A percentile compares a stretch with the other conserved stretches of the same genome.
Conservation (phyloP, 1,284 basidiomycete genomes). For the Pascua sp. region DNA sequence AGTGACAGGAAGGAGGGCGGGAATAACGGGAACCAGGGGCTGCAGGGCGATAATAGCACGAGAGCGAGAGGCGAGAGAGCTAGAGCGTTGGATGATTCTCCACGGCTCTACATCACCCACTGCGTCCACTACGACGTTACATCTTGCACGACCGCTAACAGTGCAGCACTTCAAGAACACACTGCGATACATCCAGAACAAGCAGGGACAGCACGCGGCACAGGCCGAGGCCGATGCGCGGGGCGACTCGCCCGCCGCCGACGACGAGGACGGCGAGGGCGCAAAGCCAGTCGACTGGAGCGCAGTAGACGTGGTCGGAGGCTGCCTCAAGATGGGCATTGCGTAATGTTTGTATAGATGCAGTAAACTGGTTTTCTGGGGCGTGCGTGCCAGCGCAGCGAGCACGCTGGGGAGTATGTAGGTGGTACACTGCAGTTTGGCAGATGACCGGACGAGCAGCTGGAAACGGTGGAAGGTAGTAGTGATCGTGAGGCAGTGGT, state of each 20-base stretch:
- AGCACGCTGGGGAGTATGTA: too few species aligned
- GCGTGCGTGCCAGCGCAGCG: too few species aligned
- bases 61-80: too few species aligned
- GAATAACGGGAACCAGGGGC: too few species aligned
- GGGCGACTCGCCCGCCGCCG: slow-evolving; percentile 30
- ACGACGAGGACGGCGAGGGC: slow-evolving; percentile 54
- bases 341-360: slow-evolving; percentile 11
- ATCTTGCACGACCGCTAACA: not conserved
- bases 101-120: too few species aligned
- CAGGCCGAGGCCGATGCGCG: slow-evolving; percentile 8
- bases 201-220: slow-evolving; percentile 34
- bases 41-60: too few species aligned
- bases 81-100: too few species aligned
- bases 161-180: slow-evolving; percentile 83
- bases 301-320: slow-evolving; percentile 79
- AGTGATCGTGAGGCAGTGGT: too few species aligned
- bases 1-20: too few species aligned
- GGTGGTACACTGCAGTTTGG: too few species aligned
- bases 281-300: slow-evolving; percentile 60
- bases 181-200: slow-evolving; percentile 66
- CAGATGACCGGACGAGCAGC: too few species aligned
- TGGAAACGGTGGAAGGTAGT: too few species aligned
- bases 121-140: not conserved
- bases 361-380: not conserved
- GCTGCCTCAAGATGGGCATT: slow-evolving; percentile 74